Conservation (phyloP, 2,329 filamentous ascomycete genomes). For the Stenocarpella maydis region DNA sequence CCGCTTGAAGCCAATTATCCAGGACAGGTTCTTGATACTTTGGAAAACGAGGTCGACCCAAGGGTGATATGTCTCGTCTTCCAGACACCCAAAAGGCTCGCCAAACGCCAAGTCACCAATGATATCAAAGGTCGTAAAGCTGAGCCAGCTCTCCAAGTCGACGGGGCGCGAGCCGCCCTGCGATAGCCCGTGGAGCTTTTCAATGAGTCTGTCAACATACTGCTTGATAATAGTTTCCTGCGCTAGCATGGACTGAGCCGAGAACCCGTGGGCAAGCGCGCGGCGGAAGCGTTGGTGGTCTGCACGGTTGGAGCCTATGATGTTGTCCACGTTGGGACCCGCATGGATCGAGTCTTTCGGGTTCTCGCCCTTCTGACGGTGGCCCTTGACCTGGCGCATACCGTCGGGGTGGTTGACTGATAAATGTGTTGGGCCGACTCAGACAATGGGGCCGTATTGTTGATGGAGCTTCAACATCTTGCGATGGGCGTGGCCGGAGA, state of each 20-base stretch:
- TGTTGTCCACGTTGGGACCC: not conserved
- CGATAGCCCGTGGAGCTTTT: constrained; percentile 15
- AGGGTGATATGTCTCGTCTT: constrained; percentile 39
- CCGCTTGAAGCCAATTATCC: constrained; percentile 28
- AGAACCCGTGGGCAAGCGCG: constrained; percentile 20
- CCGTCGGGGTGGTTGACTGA: constrained; percentile 11
- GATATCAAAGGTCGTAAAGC: constrained; percentile 47
- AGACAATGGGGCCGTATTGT: constrained; percentile 27
- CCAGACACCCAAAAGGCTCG: constrained; percentile 49
- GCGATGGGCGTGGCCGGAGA: constrained; percentile 17
- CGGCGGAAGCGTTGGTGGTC: constrained; percentile 22
- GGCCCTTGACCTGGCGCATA: constrained; percentile 14
- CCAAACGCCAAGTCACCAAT: constrained; percentile 49
- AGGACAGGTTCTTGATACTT: constrained; percentile 19
- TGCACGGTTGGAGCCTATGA: constrained; percentile 1
- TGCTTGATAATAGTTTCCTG: constrained; percentile 18
- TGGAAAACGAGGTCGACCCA: constrained; percentile 40
- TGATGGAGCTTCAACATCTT: constrained; percentile 10
- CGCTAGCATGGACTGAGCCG: constrained; percentile 3
- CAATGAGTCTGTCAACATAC: constrained; percentile 2
- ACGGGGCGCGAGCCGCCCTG: constrained; percentile 36
- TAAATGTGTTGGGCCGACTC: constrained; percentile 13
- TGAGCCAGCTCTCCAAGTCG: constrained; percentile 45
- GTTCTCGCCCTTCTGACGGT: constrained; percentile 18
- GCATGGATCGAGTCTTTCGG: constrained; percentile 7